Conservation (phyloP, 1,284 basidiomycete species). For the Pseudozyma pruni region DNA sequence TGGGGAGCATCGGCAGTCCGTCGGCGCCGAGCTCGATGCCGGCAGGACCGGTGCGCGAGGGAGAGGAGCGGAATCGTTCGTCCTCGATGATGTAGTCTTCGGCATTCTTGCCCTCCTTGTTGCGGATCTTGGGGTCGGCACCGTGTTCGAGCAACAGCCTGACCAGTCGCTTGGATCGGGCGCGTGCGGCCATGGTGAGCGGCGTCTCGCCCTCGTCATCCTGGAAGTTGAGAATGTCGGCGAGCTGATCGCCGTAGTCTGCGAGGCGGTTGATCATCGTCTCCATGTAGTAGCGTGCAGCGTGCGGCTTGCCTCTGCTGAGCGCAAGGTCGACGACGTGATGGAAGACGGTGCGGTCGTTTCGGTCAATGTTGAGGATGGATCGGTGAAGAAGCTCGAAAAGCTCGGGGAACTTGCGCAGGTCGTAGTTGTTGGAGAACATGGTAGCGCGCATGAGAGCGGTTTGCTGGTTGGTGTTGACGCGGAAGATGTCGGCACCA, state of each 20-base stretch:
- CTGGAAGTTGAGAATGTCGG: slow-evolving; percentile 99
- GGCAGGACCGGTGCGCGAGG: slow-evolving; percentile 67
- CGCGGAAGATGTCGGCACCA: slow-evolving; percentile 95
- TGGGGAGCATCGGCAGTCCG: slow-evolving; percentile 36
- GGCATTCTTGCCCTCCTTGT: slow-evolving; percentile 94
- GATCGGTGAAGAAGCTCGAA: slow-evolving; percentile 96
- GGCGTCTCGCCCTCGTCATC: slow-evolving; percentile 99
- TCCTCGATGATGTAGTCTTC: slow-evolving; percentile 99
- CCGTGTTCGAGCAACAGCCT: slow-evolving; percentile 96
- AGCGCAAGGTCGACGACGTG: slow-evolving; percentile 99
- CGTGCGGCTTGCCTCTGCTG: slow-evolving; percentile 96
- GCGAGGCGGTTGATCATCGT: slow-evolving; percentile 87
- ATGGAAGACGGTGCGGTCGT: slow-evolving; percentile 97
- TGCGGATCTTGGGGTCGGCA: slow-evolving; percentile 93
- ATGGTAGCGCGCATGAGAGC: slow-evolving; percentile 98
- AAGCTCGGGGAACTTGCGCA: slow-evolving; percentile 97
- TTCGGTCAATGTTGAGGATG: slow-evolving; percentile 98
- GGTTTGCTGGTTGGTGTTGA: slow-evolving; percentile 96
- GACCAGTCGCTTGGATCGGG: slow-evolving; percentile 94
- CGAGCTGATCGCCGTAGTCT: slow-evolving; percentile 96
- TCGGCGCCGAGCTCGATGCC: slow-evolving; percentile 47
- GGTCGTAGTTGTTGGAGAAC: slow-evolving; percentile 99
- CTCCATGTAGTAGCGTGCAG: slow-evolving; percentile 98
- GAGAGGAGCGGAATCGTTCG: slow-evolving; percentile 93
- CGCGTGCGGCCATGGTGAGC: slow-evolving; percentile 93